phyloP scores from a whole-genome alignment of 2,329 filamentous ascomycete genomes.

The Arthroderma sp. region DNA sequence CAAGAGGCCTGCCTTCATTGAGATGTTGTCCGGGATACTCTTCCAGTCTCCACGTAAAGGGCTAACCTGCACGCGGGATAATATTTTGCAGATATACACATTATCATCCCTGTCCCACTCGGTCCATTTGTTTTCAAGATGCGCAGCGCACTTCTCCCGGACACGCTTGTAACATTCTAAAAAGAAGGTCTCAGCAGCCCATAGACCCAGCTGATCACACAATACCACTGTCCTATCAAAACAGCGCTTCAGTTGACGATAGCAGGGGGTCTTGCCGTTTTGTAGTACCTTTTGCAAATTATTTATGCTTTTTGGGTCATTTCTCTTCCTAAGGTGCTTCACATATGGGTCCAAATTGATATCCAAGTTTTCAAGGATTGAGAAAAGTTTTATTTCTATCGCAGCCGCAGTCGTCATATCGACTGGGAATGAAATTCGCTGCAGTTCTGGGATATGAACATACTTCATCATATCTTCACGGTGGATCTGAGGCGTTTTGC shows the following conservation, averaged over 20 bases:
- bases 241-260: slow-evolving; percentile 45
- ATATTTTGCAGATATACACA: slow-evolving; percentile 39
- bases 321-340: slow-evolving; percentile 31
- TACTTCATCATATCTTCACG: slow-evolving; percentile 55
- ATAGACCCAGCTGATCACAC: slow-evolving; percentile 47
- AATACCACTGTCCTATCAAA: slow-evolving; percentile 39
- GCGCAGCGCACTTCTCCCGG: slow-evolving; percentile 8
- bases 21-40: slow-evolving; percentile 25
- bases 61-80: slow-evolving; percentile 13
- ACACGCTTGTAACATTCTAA: slow-evolving; percentile 33
- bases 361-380: slow-evolving; percentile 35
- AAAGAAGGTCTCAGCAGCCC: slow-evolving; percentile 58
- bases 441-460: slow-evolving; percentile 52
- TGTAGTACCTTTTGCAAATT: slow-evolving; percentile 18
- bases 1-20: slow-evolving; percentile 46
- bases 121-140: slow-evolving; percentile 21
- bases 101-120: slow-evolving; percentile 40
- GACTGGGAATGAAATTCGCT: slow-evolving; percentile 21
- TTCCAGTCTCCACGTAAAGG: slow-evolving; percentile 9
- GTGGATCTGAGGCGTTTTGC: slow-evolving; percentile 54
- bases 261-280: slow-evolving; percentile 27
- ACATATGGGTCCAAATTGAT: slow-evolving; percentile 51
- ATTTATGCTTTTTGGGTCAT: slow-evolving; percentile 16
- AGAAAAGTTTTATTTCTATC: slow-evolving; percentile 9
- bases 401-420: slow-evolving; percentile 5